Percentiles rank a stretch among this genome's conserved stretches.
Evolutionary conservation across 352 stramenopile species (phyloP).

Genomic region (Bremia lactucae): DNA sequence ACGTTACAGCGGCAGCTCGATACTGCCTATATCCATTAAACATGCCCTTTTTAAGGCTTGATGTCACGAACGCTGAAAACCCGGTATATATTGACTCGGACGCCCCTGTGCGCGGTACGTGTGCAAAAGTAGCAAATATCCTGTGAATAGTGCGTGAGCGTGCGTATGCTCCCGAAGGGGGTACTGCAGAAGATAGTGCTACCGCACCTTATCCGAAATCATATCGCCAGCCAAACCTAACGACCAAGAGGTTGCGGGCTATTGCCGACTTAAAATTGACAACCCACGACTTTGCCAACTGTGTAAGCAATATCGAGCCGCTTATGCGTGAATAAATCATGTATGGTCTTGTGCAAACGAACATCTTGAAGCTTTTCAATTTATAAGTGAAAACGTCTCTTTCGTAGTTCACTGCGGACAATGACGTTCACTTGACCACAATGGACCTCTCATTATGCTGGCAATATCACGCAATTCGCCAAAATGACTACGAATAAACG

Average conservation of each 20-base stretch:
- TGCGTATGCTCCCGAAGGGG: constrained; percentile 41
- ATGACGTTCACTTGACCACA: constrained; percentile 57
- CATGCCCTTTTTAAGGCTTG: constrained; percentile 27
- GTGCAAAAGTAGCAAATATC: constrained; percentile 54
- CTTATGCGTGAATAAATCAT: constrained; percentile 60
- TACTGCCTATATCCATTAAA: constrained; percentile 67
- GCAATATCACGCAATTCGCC: constrained; percentile 73
- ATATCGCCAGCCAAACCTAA: constrained; percentile 43
- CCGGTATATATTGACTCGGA: constrained; percentile 50
- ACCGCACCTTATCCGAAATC: constrained; percentile 34
- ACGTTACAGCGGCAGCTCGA: constrained; percentile 67
- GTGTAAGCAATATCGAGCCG: constrained; percentile 44
- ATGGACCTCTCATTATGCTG: constrained; percentile 69
- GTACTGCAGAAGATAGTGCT: constrained; percentile 4
- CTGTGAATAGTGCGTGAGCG: constrained; percentile 63
- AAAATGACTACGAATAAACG: constrained; percentile 87
- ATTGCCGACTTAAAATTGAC: constrained; percentile 33
- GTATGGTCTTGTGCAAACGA: constrained; percentile 55
- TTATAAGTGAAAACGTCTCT: constrained; percentile 59
- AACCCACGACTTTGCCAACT: constrained; percentile 29
- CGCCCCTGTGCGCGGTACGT: constrained; percentile 35
- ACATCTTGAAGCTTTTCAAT: constrained; percentile 50
- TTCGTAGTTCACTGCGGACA: constrained; percentile 71
- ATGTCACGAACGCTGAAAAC: constrained; percentile 19
- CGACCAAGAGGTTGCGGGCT: constrained; percentile 44